phyloP scores from a whole-genome alignment of 2,329 filamentous ascomycete genomes.

The Nothomitra cinnamomea region DNA sequence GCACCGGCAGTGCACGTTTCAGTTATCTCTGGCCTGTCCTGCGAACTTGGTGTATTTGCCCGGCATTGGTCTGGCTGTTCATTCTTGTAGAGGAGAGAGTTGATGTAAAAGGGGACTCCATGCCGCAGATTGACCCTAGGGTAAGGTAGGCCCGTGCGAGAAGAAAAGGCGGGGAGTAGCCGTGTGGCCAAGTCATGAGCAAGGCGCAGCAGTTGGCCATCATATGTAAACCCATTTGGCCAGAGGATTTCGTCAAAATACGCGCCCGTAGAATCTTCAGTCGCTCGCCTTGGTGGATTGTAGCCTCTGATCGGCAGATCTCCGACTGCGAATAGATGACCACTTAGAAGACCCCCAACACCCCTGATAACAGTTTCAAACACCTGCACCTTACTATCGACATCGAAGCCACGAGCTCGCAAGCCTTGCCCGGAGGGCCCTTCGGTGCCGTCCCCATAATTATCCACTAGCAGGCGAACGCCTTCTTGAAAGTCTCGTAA shows the following conservation, averaged over 20 bases:
- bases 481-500: constrained; percentile 57
- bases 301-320: constrained; percentile 79
- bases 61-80: constrained; percentile 30
- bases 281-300: constrained; percentile 25
- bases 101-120: constrained; percentile 82
- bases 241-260: constrained; percentile 36
- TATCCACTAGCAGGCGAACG: constrained; percentile 53
- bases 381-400: constrained; percentile 96
- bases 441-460: constrained; percentile 72
- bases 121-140: constrained; percentile 81
- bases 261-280: no score
- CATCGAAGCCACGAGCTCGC: constrained; percentile 67
- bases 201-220: constrained; percentile 79
- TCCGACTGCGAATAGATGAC: constrained; percentile 82
- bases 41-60: constrained; percentile 14
- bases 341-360: constrained; percentile 76
- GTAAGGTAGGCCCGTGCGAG: constrained; percentile 80
- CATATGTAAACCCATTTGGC: constrained; percentile 64
- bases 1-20: constrained; percentile 95
- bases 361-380: constrained; percentile 96
- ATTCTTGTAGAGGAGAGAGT: constrained; percentile 58
- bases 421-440: constrained; percentile 52
- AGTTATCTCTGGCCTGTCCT: constrained; percentile 51
- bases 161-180: constrained; percentile 82
- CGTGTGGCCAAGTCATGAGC: constrained; percentile 72